Percentiles rank a stretch among this genome's conserved stretches.
Evolutionary conservation across 1,284 basidiomycete genomes (phyloP).

Genomic region (Agroathelia rolfsii): DNA sequence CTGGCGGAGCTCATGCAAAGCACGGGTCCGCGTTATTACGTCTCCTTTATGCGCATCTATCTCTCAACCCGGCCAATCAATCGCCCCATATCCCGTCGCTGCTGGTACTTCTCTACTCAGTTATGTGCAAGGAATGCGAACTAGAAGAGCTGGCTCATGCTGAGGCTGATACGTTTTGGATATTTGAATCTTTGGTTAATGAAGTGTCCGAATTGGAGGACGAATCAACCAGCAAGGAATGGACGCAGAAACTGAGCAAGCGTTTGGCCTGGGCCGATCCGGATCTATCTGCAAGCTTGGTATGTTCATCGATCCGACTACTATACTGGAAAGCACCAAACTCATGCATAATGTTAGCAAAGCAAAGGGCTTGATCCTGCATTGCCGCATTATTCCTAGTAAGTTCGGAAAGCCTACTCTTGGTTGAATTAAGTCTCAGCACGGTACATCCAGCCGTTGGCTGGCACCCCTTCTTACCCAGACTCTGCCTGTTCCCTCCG

Average conservation of each 20-base stretch:
- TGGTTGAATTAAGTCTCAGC: conserved; percentile 3
- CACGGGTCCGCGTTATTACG: conserved; percentile 63
- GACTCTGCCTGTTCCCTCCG: conserved; percentile 50
- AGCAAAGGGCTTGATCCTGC: conserved; percentile 58
- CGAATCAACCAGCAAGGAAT: conserved; percentile 45
- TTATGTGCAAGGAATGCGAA: conserved; percentile 51
- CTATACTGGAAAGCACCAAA: conserved; percentile 5
- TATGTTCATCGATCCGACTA: conserved; percentile 25
- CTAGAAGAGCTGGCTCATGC: conserved; percentile 51
- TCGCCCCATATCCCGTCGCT: conserved; percentile 60
- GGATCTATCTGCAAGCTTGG: conserved; percentile 53
- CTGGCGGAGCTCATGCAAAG: conserved; percentile 40
- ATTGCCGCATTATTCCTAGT: conserved; percentile 76
- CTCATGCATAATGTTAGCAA: conserved; percentile 25
- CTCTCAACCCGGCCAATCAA: conserved; percentile 62
- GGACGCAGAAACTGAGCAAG: conserved; percentile 56
- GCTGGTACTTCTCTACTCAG: conserved; percentile 58
- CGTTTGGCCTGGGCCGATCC: conserved; percentile 54
- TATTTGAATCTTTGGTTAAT: conserved; percentile 63
- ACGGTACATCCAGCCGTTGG: conserved; percentile 47
- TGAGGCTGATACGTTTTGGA: conserved; percentile 75
- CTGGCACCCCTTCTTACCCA: conserved; percentile 64
- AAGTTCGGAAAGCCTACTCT: conserved; percentile 19
- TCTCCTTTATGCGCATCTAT: conserved; percentile 59
- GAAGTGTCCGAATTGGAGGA: conserved; percentile 67